A percentile compares a stretch with the other conserved stretches of the same genome.
Evolutionary conservation across 345 rosid genomes (phyloP).

Genomic region (Moringa oleifera): DNA sequence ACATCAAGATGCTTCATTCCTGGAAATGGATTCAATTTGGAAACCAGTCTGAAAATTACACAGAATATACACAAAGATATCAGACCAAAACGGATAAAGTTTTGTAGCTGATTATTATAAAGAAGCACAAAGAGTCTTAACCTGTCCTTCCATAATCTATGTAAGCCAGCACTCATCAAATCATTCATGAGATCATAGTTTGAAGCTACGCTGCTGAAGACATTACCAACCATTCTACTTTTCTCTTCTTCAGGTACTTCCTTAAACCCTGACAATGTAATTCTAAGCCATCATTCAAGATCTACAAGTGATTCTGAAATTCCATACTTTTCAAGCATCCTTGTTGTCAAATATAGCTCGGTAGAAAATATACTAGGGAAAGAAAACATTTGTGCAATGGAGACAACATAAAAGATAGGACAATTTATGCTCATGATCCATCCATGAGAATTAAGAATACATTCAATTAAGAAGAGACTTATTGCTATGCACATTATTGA

Average conservation of each 20-base stretch:
- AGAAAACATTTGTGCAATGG: neutral
- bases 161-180: slow-evolving; percentile 91
- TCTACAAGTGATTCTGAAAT: neutral
- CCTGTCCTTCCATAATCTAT: slow-evolving; percentile 97
- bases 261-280: slow-evolving; percentile 69
- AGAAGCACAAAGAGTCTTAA: slow-evolving; percentile 16
- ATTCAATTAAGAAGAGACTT: neutral
- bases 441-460: neutral
- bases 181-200: slow-evolving; percentile 97
- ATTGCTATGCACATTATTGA: neutral
- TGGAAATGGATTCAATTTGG: slow-evolving; percentile 74
- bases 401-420: neutral
- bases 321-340: neutral
- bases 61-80: slow-evolving; percentile 5
- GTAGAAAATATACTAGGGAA: too few relatives aligned
- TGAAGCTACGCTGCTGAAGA: slow-evolving; percentile 83
- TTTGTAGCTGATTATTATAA: neutral
- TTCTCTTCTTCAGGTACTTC: slow-evolving; percentile 83
- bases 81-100: slow-evolving; percentile 6
- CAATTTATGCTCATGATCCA: neutral
- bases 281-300: neutral
- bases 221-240: slow-evolving; percentile 74
- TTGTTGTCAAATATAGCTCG: neutral
- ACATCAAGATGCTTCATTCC: slow-evolving; percentile 99
- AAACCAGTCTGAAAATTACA: slow-evolving; percentile 56